Evolutionary conservation across 768 basidiomycete species (phyloP).

Genomic region (Pilatotrama ljubarskyi): DNA sequence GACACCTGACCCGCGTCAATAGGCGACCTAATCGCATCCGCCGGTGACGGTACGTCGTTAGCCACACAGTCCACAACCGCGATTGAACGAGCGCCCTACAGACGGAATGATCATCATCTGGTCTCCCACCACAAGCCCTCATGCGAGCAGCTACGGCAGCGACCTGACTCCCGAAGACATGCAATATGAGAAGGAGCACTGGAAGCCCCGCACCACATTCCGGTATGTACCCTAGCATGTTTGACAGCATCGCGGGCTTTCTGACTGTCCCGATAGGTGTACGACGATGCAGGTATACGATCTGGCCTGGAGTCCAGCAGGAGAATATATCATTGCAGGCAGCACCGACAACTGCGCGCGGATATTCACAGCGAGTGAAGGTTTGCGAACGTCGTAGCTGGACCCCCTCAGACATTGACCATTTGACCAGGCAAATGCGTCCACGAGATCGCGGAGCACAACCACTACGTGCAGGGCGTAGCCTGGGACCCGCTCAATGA

Average conservation of each 20-base stretch:
- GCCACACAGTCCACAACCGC: constrained; percentile 1
- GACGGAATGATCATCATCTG: constrained; percentile 98
- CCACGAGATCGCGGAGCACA: constrained; percentile 89
- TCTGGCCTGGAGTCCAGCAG: constrained; percentile 94
- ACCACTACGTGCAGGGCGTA: constrained; percentile 97
- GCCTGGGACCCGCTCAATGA: constrained; percentile 98
- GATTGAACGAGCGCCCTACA: constrained; percentile 32
- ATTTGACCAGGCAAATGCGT: constrained; percentile 71
- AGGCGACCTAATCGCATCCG: constrained; percentile 94
- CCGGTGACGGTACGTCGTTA: constrained; percentile 82
- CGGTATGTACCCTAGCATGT: constrained; percentile 46
- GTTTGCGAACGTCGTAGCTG: constrained; percentile 38
- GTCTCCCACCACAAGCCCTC: constrained; percentile 78
- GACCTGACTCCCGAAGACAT: constrained; percentile 77
- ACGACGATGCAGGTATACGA: constrained; percentile 98
- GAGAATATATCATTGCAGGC: constrained; percentile 93
- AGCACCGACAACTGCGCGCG: constrained; percentile 95
- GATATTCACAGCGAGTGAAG: constrained; percentile 75
- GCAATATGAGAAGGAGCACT: constrained; percentile 91
- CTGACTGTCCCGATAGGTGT: constrained; percentile 52
- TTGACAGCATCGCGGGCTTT: neutral
- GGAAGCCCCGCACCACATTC: constrained; percentile 87
- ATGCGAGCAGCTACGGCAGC: constrained; percentile 75
- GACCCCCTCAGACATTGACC: neutral
- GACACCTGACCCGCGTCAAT: constrained; percentile 8